Evolutionary conservation across 2,329 filamentous ascomycete species (phyloP), one percentile per base, ranked within the genome.

Genomic region (Stromatinia cepivora): DNA sequence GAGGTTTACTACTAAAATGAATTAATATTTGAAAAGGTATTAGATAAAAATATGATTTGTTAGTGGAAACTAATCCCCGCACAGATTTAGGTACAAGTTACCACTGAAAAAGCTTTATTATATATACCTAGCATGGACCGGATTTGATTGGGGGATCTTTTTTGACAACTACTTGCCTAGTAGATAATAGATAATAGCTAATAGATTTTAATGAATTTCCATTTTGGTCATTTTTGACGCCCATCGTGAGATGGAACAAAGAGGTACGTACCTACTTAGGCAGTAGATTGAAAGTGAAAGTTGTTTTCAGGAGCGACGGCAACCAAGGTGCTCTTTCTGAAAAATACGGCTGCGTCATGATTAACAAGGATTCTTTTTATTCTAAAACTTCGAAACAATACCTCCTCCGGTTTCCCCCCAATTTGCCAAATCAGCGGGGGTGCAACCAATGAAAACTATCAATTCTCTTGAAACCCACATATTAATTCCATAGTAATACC

Each of bases 241-340:
- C 25, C 42, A 48, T 61, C 42, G 42, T 61, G 58, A 61, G 25
- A 46, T 20, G 17, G 25, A 61, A 61, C 17, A 17, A 46, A 22
- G 39, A 61, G n/a, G 0, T 17, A 42, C 39, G 15, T 17, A 22
- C n/a, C n/a, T n/a, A n/a, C n/a, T 1, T 22, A 54, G 31, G 28
- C 9, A 10, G 28, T 22, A 48, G 45, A 48, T 8, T 22, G 45
- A 39, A 39, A 9, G 1, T 1, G 3, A 34, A 36, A 15, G 11
- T 48, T 62, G 59, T 62, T 62, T 50, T 45, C 59, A 36, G 59
- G 28, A 62, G 59, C 59, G 59, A 62, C 9, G 28, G 34, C 28
- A 42, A 42, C 34, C 13, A 9, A 48, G 34, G 34, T n/a, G 31
- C 28, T 56, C 11, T n/a, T 8, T 34, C 34, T 36, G 28, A 22